Percentiles rank a stretch among this genome's conserved stretches.
phyloP scores from a whole-genome alignment of 441 rosid genomes.

The Gossypium schwendimanii region DNA sequence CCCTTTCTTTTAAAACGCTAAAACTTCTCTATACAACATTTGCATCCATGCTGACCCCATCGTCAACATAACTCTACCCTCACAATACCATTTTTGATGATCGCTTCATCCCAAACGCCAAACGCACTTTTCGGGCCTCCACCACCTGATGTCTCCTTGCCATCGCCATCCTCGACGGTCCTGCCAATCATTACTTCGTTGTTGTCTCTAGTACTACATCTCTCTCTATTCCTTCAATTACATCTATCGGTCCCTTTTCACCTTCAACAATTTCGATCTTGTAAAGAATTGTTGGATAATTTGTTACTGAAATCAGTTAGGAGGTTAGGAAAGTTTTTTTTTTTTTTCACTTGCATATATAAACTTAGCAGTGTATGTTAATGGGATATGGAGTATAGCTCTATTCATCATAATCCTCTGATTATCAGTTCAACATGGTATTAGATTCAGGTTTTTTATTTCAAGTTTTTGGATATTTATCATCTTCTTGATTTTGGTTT shows the following conservation, averaged over 20 bases:
- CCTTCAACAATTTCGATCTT: slow-evolving; percentile 36
- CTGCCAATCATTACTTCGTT: slow-evolving; percentile 69
- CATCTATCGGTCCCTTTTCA: slow-evolving; percentile 50
- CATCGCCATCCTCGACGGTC: slow-evolving; percentile 76
- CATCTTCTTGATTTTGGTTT: no score
- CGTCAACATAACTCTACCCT: slow-evolving; percentile 45
- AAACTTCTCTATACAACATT: slow-evolving; percentile 48
- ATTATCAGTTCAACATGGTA: no score
- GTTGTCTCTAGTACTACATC: slow-evolving; percentile 71
- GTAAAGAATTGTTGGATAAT: no score
- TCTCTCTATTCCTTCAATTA: slow-evolving; percentile 72
- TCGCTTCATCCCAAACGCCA: slow-evolving; percentile 48
- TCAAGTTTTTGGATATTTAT: no score
- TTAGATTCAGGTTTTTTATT: no score
- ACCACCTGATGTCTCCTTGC: slow-evolving; percentile 88
- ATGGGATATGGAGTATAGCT: no score
- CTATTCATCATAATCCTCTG: no score
- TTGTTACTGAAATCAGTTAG: no score
- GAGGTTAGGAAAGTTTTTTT: no score
- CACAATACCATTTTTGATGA: slow-evolving; percentile 35
- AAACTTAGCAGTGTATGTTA: no score
- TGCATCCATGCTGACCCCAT: slow-evolving; percentile 85
- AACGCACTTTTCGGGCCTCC: slow-evolving; percentile 70
- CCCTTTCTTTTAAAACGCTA: slow-evolving; percentile 39
- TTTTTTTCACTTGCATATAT: no score